Evolutionary conservation across 306 rosid genomes (phyloP), one percentile per base, ranked within the genome.

Genomic region (Fragaria ananassa): DNA sequence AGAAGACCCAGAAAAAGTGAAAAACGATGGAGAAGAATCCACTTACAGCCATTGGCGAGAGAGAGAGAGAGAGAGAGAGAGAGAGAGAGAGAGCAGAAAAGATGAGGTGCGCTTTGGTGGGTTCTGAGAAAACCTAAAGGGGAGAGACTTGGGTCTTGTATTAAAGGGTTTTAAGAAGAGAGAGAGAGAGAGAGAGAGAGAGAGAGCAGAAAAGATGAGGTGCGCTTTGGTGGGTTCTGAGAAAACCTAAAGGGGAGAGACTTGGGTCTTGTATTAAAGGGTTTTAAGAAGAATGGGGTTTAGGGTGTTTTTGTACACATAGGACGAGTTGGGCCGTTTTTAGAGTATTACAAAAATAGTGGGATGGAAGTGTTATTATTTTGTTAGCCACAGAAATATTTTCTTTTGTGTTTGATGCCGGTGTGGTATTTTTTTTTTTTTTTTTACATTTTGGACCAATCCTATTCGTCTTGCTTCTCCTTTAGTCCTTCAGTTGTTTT

Each of bases 31-130:
- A 61, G 41, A 19, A 45, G 46, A 61, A 29, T 61, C 19, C 41
- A 74, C 78, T 61, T 51, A 74, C 78, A 61, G 70, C 78, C 78
- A 74, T 74, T 61, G 15, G 42, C 10, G 60, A 42, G 27, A 2
- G 68, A 15, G 50, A 11, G 64, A 35, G 76, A 71, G 62, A n/a
- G 31, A 56, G 49, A 29, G 60, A 53, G 50, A 29, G 45, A 37
- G 34, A 31, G 54, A 56, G 68, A n/a, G n/a, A n/a, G n/a, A n/a
- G 53, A 56, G 37, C 51, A 54, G 11, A 29, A 60, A 60, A 61
- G 64, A 58, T 1, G 31, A 17, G 25, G 58, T 9, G 23, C 60
- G 6, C 63, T 57, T 57, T 25, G 5, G 63, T 9, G 15, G 34
- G 10, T 57, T 56, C 3, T 5, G 31, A 11, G 65, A 60, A 60